These are phyloP conservation scores for Dunaliella sp. DNA, from an alignment of 139 green algal species.

Conservation along the genomic window DNA sequence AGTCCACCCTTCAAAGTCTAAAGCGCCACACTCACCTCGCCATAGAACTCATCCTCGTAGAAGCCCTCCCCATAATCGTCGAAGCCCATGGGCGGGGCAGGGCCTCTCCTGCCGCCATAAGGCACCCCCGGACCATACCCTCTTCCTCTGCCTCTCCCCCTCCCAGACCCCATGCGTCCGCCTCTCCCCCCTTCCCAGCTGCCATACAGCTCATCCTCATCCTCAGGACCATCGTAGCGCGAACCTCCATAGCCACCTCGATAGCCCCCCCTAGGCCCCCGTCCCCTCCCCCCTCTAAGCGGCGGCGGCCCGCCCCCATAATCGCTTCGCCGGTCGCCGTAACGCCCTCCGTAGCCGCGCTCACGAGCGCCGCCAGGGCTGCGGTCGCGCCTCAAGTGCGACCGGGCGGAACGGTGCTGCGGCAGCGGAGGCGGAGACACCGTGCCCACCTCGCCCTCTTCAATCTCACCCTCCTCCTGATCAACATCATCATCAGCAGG, in stretches of 20 bases:
- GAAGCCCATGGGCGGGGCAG: background rate
- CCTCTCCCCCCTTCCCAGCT: background rate
- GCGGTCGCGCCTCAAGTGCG: background rate
- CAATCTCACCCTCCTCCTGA: slow-evolving; percentile 1
- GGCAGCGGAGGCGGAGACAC: background rate
- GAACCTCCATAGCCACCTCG: background rate
- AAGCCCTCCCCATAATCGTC: background rate
- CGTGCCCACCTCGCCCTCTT: slow-evolving; percentile 8
- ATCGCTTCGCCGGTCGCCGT: background rate
- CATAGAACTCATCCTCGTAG: background rate
- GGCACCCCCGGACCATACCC: background rate
- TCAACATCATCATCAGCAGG: background rate
- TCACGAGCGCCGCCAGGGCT: background rate
- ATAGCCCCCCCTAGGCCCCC: background rate
- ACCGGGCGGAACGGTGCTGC: background rate
- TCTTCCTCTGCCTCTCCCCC: background rate
- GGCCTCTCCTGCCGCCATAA: background rate
- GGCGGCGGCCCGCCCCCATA: background rate
- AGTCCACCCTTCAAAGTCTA: too few species aligned
- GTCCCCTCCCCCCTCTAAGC: background rate
- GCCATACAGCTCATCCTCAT: background rate
- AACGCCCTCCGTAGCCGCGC: background rate
- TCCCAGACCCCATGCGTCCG: background rate
- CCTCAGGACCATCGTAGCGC: background rate
- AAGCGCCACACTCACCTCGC: too few species aligned